These are phyloP conservation scores for Thielaviopsis ethacetica DNA, from an alignment of 2,329 filamentous ascomycete species.

Conservation along the genomic window DNA sequence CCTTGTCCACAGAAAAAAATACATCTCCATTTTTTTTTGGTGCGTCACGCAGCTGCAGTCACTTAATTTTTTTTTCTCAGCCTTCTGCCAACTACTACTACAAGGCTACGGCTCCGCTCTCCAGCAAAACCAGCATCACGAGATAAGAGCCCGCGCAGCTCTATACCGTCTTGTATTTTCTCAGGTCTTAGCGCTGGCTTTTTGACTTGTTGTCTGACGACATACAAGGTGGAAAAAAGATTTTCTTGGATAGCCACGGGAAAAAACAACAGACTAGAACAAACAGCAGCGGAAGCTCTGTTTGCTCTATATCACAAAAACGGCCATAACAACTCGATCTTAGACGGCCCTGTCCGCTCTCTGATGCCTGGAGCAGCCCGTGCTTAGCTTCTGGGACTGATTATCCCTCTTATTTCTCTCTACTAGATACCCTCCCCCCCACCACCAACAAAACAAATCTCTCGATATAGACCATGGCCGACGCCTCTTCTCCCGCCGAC, in stretches of 20 bases:
- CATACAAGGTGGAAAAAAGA: not conserved
- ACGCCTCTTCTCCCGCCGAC: constrained; percentile 16
- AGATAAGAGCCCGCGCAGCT: not conserved
- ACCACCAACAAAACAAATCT: not conserved
- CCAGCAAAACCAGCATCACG: not conserved
- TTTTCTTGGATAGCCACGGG: not conserved
- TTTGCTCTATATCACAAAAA: not conserved
- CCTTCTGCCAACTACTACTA: not conserved
- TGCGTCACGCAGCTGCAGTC: not conserved
- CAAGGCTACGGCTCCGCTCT: not conserved
- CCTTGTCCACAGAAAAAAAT: not conserved
- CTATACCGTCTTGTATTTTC: not conserved
- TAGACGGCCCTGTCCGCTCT: not conserved
- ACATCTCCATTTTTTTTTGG: not conserved
- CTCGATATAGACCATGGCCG: constrained; percentile 10
- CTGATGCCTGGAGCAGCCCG: not conserved
- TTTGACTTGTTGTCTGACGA: not conserved
- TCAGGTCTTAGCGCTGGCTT: not conserved
- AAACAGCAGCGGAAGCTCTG: not conserved
- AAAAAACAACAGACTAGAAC: not conserved
- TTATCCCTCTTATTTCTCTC: not conserved
- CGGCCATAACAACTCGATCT: not conserved
- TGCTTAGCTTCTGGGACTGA: not conserved
- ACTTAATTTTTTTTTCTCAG: not conserved
- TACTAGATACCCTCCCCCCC: not conserved